Evolutionary conservation across 1,284 basidiomycete genomes (phyloP).

Genomic region (Pseudozyma sp.): DNA sequence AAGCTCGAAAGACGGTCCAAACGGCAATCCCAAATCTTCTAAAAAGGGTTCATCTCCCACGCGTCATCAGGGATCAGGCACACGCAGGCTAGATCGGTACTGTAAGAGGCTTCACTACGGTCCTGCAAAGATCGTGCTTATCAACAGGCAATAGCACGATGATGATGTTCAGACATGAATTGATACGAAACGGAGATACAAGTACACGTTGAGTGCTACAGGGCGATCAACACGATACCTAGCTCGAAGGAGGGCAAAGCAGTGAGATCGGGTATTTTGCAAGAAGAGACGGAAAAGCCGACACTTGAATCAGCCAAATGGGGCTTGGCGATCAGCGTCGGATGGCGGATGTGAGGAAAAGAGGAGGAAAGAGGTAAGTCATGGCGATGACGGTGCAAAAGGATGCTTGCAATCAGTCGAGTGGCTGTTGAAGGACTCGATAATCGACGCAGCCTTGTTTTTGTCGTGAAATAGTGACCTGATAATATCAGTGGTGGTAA

Average conservation of each 20-base stretch:
- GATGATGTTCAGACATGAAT: background rate
- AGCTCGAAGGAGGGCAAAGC: background rate
- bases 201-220: conserved; percentile 50
- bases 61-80: background rate
- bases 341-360: background rate
- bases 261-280: conserved; percentile 28
- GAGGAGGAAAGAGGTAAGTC: background rate
- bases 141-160: background rate
- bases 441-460: conserved; percentile 18
- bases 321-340: background rate
- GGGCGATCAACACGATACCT: conserved; percentile 9
- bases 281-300: conserved; percentile 1
- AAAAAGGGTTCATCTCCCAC: conserved; percentile 5
- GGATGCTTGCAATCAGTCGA: conserved; percentile 15
- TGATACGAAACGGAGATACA: conserved; percentile 18
- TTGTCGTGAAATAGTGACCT: background rate
- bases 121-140: background rate
- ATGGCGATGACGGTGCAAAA: background rate
- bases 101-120: background rate
- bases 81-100: background rate
- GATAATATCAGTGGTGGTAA: background rate
- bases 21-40: background rate
- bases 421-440: conserved; percentile 43
- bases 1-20: background rate
- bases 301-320: background rate